Base-by-base conservation (phyloP, 148 eudicot species). In the Beta vulgaris region DNA sequence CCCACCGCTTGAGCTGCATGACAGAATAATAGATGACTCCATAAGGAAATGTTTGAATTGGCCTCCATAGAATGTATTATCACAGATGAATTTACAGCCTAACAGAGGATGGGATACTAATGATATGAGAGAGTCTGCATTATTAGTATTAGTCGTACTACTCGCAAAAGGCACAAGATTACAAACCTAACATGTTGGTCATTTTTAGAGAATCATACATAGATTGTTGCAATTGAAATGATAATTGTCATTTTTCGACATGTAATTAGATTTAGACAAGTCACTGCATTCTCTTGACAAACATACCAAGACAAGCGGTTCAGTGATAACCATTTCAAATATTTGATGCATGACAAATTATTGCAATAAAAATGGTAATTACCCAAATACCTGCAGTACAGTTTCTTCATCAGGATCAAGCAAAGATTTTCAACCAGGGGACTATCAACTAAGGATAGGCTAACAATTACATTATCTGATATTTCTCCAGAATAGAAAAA, bases 1-100 rank as follows among this genome's bases (percentile, higher is more conserved):
- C 97, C 98, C 98, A 94, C 78, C 82, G 87, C 84, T 90, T 89
- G 72, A 92, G 84, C 98, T 95, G 87, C 80, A 88, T 15, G 15
- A 61, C 26, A 46, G 34, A 26, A 58, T 60, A 64, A 43, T 4
- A 23, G 59, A 66, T 58, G 23, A 73, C 5, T 32, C 1, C 39
- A 54, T 25, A 15, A 7, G 31, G 32, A 59, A 54, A 34, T 36
- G 72, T 61, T 75, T 53, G 19, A 16, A 10, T 4, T 0, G 34
- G 72, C 34, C 71, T 36, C 59, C 44, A n/a, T 23, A 49, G 15
- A 51, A 34, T 46, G 8, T n/a, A 44, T 31, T 7, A 25, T 21
- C 18, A 2, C 44, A 44, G 26, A 40, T 34, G 23, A 61, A 5
- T 43, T 37, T 7, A 57, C 51, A 46, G 15, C 32, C 70, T 23